Evolutionary conservation across 2,329 filamentous ascomycete genomes (phyloP).

Genomic region (Nannizziopsis barbatae): DNA sequence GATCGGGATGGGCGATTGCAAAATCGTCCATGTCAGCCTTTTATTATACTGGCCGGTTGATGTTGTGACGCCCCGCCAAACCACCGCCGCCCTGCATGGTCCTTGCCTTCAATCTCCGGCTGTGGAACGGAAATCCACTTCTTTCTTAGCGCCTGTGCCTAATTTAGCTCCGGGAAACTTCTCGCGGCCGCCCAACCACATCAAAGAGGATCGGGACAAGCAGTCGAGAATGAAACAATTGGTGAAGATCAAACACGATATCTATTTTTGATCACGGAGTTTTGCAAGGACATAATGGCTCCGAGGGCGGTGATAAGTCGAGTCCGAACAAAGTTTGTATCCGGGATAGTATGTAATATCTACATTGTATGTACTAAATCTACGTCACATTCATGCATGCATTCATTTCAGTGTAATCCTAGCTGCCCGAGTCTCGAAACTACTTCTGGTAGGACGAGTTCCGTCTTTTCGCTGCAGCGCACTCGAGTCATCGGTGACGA

Average conservation of each 20-base stretch:
- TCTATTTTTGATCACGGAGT: too few species aligned
- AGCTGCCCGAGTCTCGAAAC: slow-evolving; percentile 21
- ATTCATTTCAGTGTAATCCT: background rate
- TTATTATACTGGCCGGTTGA: slow-evolving; percentile 2
- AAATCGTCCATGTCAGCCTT: slow-evolving; percentile 10
- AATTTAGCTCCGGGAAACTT: background rate
- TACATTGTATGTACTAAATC: slow-evolving; percentile 2
- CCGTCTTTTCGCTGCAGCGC: slow-evolving; percentile 34
- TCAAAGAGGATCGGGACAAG: background rate
- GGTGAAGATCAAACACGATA: too few species aligned
- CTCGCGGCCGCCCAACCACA: background rate
- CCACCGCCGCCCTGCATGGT: background rate
- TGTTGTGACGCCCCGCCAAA: slow-evolving; percentile 4
- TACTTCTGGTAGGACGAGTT: slow-evolving; percentile 34
- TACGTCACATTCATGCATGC: background rate
- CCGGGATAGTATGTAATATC: background rate
- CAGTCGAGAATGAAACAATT: too few species aligned
- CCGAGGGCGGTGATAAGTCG: background rate
- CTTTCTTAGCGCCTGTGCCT: slow-evolving; percentile 9
- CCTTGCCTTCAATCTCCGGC: slow-evolving; percentile 2
- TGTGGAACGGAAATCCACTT: background rate
- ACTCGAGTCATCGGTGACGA: slow-evolving; percentile 23
- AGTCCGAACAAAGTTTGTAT: background rate
- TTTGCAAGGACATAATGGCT: background rate
- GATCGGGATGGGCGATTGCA: slow-evolving; percentile 1